A percentile compares a stretch with the other conserved stretches of the same genome.
Conservation (phyloP, 805 yeast genomes). For the Ogataea pignaliae region DNA sequence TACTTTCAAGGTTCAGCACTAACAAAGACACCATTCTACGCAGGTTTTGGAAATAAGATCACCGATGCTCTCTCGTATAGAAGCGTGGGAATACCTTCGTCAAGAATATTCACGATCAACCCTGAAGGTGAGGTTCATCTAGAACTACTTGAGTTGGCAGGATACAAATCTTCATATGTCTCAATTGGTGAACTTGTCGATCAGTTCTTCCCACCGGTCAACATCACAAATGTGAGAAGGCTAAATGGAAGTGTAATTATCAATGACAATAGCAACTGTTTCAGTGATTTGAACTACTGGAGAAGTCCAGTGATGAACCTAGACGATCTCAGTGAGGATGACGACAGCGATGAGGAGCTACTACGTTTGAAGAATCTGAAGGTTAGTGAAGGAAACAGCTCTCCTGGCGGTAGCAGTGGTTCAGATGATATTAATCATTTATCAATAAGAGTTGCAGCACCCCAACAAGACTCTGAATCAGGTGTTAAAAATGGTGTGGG, state of each 20-base stretch:
- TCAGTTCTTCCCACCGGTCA: conserved; percentile 92
- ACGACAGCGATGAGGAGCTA: conserved; percentile 26
- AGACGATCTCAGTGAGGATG: conserved; percentile 54
- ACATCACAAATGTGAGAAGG: conserved; percentile 10
- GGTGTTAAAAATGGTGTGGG: conserved; percentile 7
- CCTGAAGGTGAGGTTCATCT: conserved; percentile 96
- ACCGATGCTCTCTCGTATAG: conserved; percentile 95
- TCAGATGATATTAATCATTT: too few relatives aligned
- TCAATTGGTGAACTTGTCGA: conserved; percentile 92
- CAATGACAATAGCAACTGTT: conserved; percentile 50
- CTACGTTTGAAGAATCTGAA: neutral
- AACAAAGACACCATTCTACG: conserved; percentile 80
- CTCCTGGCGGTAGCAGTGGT: too few relatives aligned
- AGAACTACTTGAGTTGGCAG: conserved; percentile 93
- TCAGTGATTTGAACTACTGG: conserved; percentile 90
- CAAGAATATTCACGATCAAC: conserved; percentile 91
- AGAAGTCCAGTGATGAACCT: conserved; percentile 69
- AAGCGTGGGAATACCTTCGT: conserved; percentile 89
- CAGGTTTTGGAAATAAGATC: conserved; percentile 95
- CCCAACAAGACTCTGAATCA: neutral
- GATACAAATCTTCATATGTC: conserved; percentile 82
- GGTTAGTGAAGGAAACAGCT: too few relatives aligned
- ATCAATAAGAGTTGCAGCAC: too few relatives aligned
- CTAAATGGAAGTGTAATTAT: conserved; percentile 11
- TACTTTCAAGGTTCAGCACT: conserved; percentile 28